These are phyloP conservation scores for Arthrocladium fulminans DNA, from an alignment of 2,329 filamentous ascomycete species.

Conservation along the genomic window DNA sequence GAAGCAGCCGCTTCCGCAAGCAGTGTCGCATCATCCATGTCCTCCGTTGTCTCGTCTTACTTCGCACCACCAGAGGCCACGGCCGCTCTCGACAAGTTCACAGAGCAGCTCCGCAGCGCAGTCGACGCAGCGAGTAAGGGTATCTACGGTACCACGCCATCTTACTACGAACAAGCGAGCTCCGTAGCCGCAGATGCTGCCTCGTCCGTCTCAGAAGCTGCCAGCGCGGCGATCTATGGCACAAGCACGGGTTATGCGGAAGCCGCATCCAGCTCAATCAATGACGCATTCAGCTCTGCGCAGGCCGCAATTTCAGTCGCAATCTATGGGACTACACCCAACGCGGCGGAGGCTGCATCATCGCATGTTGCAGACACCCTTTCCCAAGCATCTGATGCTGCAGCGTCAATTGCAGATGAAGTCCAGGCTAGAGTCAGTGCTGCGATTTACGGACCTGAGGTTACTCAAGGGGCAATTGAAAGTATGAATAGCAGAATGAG, in stretches of 20 bases:
- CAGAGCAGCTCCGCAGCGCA: conserved; percentile 48
- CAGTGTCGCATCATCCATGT: conserved; percentile 24
- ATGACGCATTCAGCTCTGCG: conserved; percentile 47
- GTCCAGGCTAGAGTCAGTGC: conserved; percentile 30
- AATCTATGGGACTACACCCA: conserved; percentile 44
- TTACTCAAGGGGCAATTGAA: conserved; percentile 27
- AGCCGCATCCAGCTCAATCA: conserved; percentile 45
- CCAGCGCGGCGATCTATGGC: conserved; percentile 49
- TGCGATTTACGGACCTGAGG: conserved; percentile 40
- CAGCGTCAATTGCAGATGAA: conserved; percentile 18
- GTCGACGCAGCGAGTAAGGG: conserved; percentile 51
- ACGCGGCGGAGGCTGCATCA: conserved; percentile 38
- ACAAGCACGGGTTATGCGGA: conserved; percentile 45
- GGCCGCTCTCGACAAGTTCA: conserved; percentile 48
- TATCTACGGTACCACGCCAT: conserved; percentile 49
- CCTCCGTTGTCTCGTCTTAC: conserved; percentile 33
- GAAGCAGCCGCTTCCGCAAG: conserved; percentile 38
- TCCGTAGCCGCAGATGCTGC: conserved; percentile 47
- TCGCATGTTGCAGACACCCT: conserved; percentile 38
- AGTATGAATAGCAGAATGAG: conserved; percentile 27
- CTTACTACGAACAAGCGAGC: conserved; percentile 45
- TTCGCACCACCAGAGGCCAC: conserved; percentile 52
- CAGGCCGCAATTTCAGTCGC: conserved; percentile 48
- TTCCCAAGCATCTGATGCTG: conserved; percentile 20
- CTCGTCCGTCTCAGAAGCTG: conserved; percentile 35